These are phyloP conservation scores for Trifolium dubium DNA, from an alignment of 306 rosid species.

Conservation along the genomic window DNA sequence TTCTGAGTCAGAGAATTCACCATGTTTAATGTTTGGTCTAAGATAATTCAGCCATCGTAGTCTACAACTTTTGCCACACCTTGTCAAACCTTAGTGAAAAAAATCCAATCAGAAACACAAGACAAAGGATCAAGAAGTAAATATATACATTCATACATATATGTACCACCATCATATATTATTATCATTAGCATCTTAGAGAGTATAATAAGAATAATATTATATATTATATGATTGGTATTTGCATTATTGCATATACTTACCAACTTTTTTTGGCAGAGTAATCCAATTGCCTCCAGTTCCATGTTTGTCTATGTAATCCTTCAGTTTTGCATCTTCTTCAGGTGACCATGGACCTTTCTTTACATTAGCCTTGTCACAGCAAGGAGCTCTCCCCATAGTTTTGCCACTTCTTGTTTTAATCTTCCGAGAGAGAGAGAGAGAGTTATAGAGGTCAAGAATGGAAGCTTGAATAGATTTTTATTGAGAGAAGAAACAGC, in stretches of 20 bases:
- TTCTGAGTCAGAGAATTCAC: conserved; percentile 86
- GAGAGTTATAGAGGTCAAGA: conserved; percentile 19
- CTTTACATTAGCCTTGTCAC: conserved; percentile 93
- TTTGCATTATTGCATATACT: not conserved
- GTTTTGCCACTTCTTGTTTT: conserved; percentile 3
- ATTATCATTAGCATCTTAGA: not conserved
- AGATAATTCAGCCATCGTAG: conserved; percentile 96
- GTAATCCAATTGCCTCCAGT: conserved; percentile 97
- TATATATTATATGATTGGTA: not conserved
- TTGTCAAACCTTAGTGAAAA: conserved; percentile 64
- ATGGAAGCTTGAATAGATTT: conserved; percentile 28
- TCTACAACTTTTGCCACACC: conserved; percentile 98
- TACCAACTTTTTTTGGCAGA: conserved; percentile 87
- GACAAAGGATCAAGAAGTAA: conserved; percentile 14
- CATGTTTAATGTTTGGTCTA: conserved; percentile 90
- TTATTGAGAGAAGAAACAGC: conserved; percentile 48
- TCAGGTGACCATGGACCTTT: conserved; percentile 98
- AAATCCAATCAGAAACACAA: conserved; percentile 15
- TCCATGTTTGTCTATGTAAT: conserved; percentile 71
- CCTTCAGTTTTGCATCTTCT: conserved; percentile 82
- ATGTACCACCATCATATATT: not conserved
- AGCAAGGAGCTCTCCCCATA: conserved; percentile 98
- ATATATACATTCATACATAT: not conserved
- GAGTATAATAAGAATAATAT: not conserved
- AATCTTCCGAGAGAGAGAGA: not conserved